Evolutionary conservation across 2,329 filamentous ascomycete species (phyloP), one percentile per base, ranked within the genome.

Genomic region (Talaromyces marneffei): DNA sequence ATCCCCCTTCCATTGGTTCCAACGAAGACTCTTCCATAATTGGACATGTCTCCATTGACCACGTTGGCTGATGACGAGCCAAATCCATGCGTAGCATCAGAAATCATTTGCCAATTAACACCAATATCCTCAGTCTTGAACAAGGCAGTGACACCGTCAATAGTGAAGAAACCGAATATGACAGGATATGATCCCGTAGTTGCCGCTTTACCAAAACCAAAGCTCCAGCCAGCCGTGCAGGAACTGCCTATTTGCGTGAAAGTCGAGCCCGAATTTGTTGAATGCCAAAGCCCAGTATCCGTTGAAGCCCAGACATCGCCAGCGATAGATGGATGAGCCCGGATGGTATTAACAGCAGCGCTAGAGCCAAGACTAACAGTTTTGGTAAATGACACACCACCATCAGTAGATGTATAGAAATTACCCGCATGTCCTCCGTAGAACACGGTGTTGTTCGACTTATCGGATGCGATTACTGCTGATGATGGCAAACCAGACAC

Each of bases 401-500:
- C 73, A 66, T 85, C 71, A 8, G 74, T 79, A 14, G 82, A 85
- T 14, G 82, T 76, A 65, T 84, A 85, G 66, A 85, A 81, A 3
- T 66, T 72, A 0, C 74, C 71, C 0, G 73, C 76, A 0, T 78
- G 79, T 0, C 74, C 81, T 16, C 72, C 82, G 67, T 85, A 85
- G 67, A 85, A 85, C 58, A 79, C 75, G 10, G 77, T 77, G 54
- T 79, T 80, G 50, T 82, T 77, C 55, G 78, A 75, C 71, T 83
- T 84, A 68, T 86, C 83, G 8, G 81, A 78, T 5, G 82, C 83
- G 56, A 86, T 79, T 4, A 78, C 73, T 0, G 82, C 78, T 8
- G 74, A 74, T 0, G 76, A 72, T 1, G 81, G 77, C 0, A 84
- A 69, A 42, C 75, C 73, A 0, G 78, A 75, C 0, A 84, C 78